Conservation (phyloP, 257 asterid genomes). For the Voacanga thouarsii region DNA sequence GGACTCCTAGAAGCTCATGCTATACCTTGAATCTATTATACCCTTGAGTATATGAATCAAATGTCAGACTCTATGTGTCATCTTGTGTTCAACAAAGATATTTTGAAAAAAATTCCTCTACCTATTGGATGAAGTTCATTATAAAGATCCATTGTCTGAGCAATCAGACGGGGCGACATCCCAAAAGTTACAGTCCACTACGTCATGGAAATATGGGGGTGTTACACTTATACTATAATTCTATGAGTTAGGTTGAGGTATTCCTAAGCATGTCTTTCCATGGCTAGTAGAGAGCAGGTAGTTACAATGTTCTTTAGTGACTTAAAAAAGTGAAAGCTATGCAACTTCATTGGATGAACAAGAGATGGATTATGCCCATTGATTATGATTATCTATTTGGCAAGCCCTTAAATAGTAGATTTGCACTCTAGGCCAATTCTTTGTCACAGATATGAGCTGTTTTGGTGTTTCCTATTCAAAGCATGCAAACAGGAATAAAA, state of each 20-base stretch:
- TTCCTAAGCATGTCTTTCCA: background rate
- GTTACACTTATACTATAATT: conserved; percentile 6
- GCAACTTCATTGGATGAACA: background rate
- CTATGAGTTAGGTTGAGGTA: conserved; percentile 2
- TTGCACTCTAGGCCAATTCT: background rate
- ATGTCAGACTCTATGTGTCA: too few species aligned
- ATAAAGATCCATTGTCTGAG: too few species aligned
- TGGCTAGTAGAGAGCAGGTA: background rate
- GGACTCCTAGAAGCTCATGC: too few species aligned
- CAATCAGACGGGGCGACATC: too few species aligned
- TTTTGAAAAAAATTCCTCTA: too few species aligned
- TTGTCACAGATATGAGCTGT: background rate
- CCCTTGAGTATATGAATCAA: too few species aligned
- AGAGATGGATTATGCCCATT: background rate
- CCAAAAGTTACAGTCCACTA: too few species aligned
- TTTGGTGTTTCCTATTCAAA: background rate
- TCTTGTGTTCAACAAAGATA: too few species aligned
- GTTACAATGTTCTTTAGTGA: background rate
- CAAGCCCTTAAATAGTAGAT: background rate
- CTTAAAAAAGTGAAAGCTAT: background rate
- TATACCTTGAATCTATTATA: too few species aligned
- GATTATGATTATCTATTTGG: background rate
- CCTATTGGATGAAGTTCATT: too few species aligned
- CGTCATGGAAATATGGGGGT: too few species aligned
- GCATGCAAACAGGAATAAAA: background rate